Evolutionary conservation across 1,284 basidiomycete genomes (phyloP), one percentile per base, ranked within the genome.

Genomic region (Meira miltonrushii): DNA sequence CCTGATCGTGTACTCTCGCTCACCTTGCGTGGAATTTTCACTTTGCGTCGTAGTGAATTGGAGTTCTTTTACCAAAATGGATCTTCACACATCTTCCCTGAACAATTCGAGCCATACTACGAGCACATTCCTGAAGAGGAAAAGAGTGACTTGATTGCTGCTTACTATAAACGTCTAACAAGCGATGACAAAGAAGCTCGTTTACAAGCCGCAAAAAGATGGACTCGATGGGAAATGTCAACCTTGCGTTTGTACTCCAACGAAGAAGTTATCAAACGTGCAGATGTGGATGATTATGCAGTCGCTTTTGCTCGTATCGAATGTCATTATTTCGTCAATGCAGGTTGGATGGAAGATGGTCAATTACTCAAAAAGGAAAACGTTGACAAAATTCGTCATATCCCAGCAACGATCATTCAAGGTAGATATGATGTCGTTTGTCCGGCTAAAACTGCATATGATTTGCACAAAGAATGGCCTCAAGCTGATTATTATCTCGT

Each of bases 31-130:
- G 92, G 92, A 0, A 92, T 96, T 62, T 95, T 95, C 73, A 89
- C 89, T 8, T 81, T 94, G 38, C 83, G 90, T 43, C 86, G 85
- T 13, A 62, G 86, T 68, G 93, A 97, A 79, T 83, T 96, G 28
- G 82, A 84, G 25, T 96, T 92, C 82, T 95, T 96, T 82, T 96
- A 95, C 79, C 90, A 93, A 81, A 83, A 88, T 1, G 89, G 88
- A 9, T 80, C 69, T 10, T 71, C 65, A 1, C 63, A 78, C 44
- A 41, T 77, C 28, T 78, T 71, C 61, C 78, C 77, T 12, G 78
- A 78, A 48, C 64, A 67, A 28, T 57, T 54, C 64, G 70, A 68
- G 66, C 67, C 88, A 60, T 96, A 87, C 75, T 61, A 90, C 54
- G 85, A 84, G 2, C 86, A 85, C 1, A 92, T 96, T 60, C 89